Evolutionary conservation across 768 basidiomycete genomes (phyloP).

Genomic region (Suillus fuscotomentosus): DNA sequence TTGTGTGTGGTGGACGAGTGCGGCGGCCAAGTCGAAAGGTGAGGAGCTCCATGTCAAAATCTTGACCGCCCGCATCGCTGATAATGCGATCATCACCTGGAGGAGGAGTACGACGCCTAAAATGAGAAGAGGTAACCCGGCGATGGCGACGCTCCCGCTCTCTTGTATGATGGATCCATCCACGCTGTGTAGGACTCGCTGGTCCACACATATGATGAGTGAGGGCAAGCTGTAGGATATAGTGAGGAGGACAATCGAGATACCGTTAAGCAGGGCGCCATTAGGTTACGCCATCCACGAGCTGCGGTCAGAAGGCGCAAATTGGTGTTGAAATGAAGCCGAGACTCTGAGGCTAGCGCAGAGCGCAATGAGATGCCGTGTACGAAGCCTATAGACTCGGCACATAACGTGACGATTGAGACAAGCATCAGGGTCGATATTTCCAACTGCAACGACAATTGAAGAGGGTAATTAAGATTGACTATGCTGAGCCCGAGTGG

Average conservation of each 20-base stretch:
- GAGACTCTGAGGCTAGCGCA: constrained; percentile 23
- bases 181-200: too few species aligned
- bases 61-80: constrained; percentile 18
- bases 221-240: constrained; percentile 27
- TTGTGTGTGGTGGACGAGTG: constrained; percentile 25
- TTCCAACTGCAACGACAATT: too few species aligned
- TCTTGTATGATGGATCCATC: too few species aligned
- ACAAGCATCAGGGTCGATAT: constrained; percentile 22
- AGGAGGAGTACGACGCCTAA: constrained; percentile 18
- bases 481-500: too few species aligned
- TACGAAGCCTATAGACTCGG: constrained; percentile 28
- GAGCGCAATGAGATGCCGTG: constrained; percentile 29
- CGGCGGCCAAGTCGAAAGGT: constrained; percentile 28
- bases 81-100: constrained; percentile 25
- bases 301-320: constrained; percentile 26
- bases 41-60: constrained; percentile 34
- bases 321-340: constrained; percentile 30
- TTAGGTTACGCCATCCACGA: constrained; percentile 19
- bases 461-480: too few species aligned
- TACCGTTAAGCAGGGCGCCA: constrained; percentile 18
- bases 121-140: constrained; percentile 26
- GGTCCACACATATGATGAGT: neutral
- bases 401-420: constrained; percentile 26
- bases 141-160: constrained; percentile 1
- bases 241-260: constrained; percentile 24